These are phyloP conservation scores for Paramecium pentaurelia DNA, from an alignment of 73 alveolate genomes.

Conservation along the genomic window DNA sequence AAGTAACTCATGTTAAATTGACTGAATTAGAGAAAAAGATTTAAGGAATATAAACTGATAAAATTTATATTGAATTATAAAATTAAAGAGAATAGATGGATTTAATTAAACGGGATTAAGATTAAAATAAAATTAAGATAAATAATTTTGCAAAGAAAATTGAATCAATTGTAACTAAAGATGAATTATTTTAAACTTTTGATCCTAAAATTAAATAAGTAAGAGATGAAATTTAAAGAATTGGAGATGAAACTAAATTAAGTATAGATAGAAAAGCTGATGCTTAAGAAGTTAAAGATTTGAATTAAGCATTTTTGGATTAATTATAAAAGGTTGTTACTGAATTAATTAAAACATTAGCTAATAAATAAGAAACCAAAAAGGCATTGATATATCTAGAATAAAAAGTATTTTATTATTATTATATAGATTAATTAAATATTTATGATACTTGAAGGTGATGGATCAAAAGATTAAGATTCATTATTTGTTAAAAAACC, in stretches of 20 bases:
- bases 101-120: background rate
- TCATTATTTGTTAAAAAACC: slow-evolving; percentile 52
- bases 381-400: slow-evolving; percentile 47
- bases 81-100: background rate
- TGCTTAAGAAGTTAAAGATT: slow-evolving; percentile 2
- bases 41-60: background rate
- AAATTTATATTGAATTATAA: background rate
- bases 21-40: background rate
- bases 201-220: slow-evolving; percentile 41
- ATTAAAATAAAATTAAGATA: background rate
- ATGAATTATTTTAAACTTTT: background rate
- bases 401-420: slow-evolving; percentile 29
- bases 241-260: slow-evolving; percentile 5
- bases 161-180: background rate
- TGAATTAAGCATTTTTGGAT: slow-evolving; percentile 16
- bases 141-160: background rate
- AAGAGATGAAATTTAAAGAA: slow-evolving; percentile 8
- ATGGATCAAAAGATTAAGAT: slow-evolving; percentile 28
- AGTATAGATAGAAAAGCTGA: slow-evolving; percentile 55
- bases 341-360: slow-evolving; percentile 40
- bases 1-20: background rate
- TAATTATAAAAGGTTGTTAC: slow-evolving; percentile 47
- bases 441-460: slow-evolving; percentile 35
- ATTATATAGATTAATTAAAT: background rate
- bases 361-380: slow-evolving; percentile 52